Percentiles rank a stretch among this genome's conserved stretches.
Evolutionary conservation across 2,329 filamentous ascomycete species (phyloP).

Genomic region (Teratosphaeria pseudoeucalypti): DNA sequence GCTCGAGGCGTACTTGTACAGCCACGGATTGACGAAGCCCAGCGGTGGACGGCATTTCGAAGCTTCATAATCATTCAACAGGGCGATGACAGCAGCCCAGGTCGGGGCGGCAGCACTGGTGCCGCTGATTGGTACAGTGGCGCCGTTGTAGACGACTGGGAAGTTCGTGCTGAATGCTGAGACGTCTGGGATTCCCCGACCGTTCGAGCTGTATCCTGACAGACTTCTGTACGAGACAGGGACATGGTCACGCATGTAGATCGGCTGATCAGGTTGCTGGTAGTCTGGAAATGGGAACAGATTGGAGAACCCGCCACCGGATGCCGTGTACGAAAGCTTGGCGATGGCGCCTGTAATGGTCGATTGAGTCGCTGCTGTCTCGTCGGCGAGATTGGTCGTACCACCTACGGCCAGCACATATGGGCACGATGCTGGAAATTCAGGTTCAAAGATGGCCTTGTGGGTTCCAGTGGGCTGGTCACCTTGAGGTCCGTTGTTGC

Average conservation of each 20-base stretch:
- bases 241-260: constrained; percentile 23
- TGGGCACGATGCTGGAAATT: constrained; percentile 38
- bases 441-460: constrained; percentile 32
- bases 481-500: constrained; percentile 42
- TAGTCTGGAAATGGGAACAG: constrained; percentile 24
- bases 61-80: constrained; percentile 28
- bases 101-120: constrained; percentile 45
- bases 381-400: constrained; percentile 14
- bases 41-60: constrained; percentile 10
- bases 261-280: constrained; percentile 25
- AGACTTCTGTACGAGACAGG: constrained; percentile 18
- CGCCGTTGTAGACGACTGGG: constrained; percentile 29
- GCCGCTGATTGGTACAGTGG: constrained; percentile 29
- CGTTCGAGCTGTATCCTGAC: constrained; percentile 31
- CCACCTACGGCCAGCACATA: constrained; percentile 38
- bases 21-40: constrained; percentile 11
- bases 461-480: constrained; percentile 27
- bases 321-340: constrained; percentile 16
- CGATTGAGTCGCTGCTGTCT: constrained; percentile 12
- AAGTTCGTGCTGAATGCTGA: constrained; percentile 34
- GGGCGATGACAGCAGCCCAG: constrained; percentile 40
- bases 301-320: constrained; percentile 29
- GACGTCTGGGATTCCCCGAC: constrained; percentile 36
- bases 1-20: constrained; percentile 27
- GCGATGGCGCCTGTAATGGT: constrained; percentile 8